These are phyloP conservation scores for Mycena capillaripes DNA, from an alignment of 768 basidiomycete species.

Conservation along the genomic window DNA sequence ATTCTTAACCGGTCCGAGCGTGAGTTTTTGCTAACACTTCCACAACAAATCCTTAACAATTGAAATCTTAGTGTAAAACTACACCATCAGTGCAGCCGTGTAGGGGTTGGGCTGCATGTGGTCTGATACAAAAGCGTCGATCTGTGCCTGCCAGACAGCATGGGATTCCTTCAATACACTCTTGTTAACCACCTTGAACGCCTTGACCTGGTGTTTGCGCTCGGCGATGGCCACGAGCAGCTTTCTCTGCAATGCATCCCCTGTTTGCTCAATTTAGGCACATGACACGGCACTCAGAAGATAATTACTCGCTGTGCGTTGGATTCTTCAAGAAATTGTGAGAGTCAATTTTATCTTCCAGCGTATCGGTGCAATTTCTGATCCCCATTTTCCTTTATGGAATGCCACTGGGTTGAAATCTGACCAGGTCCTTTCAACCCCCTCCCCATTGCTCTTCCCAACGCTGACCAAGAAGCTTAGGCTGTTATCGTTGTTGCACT, in stretches of 20 bases:
- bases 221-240: slow-evolving; percentile 28
- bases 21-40: too few species aligned
- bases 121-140: slow-evolving; percentile 18
- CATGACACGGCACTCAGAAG: too few species aligned
- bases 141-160: not conserved
- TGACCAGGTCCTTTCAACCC: not conserved
- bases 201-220: slow-evolving; percentile 6
- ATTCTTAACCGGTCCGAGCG: too few species aligned
- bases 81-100: too few species aligned
- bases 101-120: slow-evolving; percentile 2
- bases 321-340: not conserved
- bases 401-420: not conserved
- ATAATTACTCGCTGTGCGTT: not conserved
- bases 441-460: not conserved
- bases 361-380: not conserved
- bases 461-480: not conserved
- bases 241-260: slow-evolving; percentile 6
- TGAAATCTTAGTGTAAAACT: too few species aligned
- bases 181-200: slow-evolving; percentile 9
- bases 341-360: not conserved
- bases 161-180: not conserved
- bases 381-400: not conserved
- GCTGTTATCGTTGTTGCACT: not conserved
- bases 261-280: not conserved
- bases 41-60: too few species aligned